Evolutionary conservation across 352 stramenopile genomes (phyloP), one percentile per base, ranked within the genome.

Genomic region (Plasmopara viticola): DNA sequence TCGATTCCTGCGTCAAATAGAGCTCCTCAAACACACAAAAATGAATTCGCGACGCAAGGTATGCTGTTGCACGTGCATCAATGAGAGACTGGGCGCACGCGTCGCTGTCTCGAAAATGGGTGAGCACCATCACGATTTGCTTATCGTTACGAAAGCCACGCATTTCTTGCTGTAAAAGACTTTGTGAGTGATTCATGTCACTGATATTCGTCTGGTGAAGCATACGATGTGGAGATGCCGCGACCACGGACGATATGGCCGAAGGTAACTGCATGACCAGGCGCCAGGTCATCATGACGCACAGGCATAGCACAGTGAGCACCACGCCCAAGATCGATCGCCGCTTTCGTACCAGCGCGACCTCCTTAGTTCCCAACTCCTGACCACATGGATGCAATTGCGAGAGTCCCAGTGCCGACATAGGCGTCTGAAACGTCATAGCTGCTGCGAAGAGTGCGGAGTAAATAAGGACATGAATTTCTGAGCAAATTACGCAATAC

Each of bases 1-100:
- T 78, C 9, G 74, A 58, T 38, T 91, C 76, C 2, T 76, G 44
- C 6, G 63, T 71, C 29, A 90, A 38, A 48, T 70, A 68, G 4
- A 87, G 61, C 56, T 94, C 84, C 48, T 94, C 84, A 15, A 82
- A 84, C 15, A 94, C 60, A 42, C 75, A 73, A 42, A 90, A 84
- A 55, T 88, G 72, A 2, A 90, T 46, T 9, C 80, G 72, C 4
- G 59, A 31, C 0, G 69, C 54, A 6, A 68, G 51, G 25, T 74
- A 79, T 28, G 80, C 74, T 28, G 56, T 52, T 14, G 68, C 41
- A 17, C 50, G 60, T 2, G 78, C 78, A 13, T 80, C 63, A 7
- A 72, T 34, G 39, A 94, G 56, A 18, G 67, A 67, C n/a, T 66
- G 62, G 17, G 76, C 78, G 42, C 84, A 94, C 12, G 56, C 53